Base-by-base conservation (phyloP, 2,329 filamentous ascomycete species). In the Aspergillus flavus region DNA sequence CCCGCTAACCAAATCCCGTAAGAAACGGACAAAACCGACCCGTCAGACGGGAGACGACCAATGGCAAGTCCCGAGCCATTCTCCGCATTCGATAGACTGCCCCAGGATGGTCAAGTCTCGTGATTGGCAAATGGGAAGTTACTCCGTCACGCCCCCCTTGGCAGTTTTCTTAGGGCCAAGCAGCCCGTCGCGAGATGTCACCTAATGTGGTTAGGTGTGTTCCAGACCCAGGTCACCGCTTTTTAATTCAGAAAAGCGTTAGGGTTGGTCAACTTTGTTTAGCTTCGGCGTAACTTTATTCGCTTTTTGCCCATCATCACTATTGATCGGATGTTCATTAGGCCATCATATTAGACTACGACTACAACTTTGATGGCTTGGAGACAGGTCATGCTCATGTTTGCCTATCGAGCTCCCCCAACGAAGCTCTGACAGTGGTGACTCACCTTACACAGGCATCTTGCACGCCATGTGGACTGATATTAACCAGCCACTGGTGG, bases 151-250 rank as follows among this genome's bases (percentile, higher is more conserved):
- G 19, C 39, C 46, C 55, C 21, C 26, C 39, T 39, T 34, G 32
- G 43, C 54, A 26, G 36, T 19, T 41, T 41, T 41, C 6, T 55
- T 50, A 14, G 65, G 64, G 70, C 64, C 52, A 62, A 62, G 55
- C 28, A 39, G 26, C 1, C 66, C 66, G 68, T 72, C 71, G 70
- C 68, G 52, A 72, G 67, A 72, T 73, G 50, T 32, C 64, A 58
- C 69, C 67, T 50, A 53, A 68, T 64, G n/a, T 0, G 66, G 59
- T 64, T 73, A 71, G 68, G 54, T 56, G 4, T 14, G 41, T 28
- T 39, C 16, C 36, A 12, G 32, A 36, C 36, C n/a, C n/a, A 26
- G 54, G 53, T 64, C 59, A 64, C 59, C 62, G 59, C 62, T 63
- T 52, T 39, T 64, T 58, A 45, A 45, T 21, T 23, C 19, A 30